These are phyloP conservation scores for Cordyceps pruinosa DNA, from an alignment of 2,329 filamentous ascomycete genomes.

Conservation along the genomic window DNA sequence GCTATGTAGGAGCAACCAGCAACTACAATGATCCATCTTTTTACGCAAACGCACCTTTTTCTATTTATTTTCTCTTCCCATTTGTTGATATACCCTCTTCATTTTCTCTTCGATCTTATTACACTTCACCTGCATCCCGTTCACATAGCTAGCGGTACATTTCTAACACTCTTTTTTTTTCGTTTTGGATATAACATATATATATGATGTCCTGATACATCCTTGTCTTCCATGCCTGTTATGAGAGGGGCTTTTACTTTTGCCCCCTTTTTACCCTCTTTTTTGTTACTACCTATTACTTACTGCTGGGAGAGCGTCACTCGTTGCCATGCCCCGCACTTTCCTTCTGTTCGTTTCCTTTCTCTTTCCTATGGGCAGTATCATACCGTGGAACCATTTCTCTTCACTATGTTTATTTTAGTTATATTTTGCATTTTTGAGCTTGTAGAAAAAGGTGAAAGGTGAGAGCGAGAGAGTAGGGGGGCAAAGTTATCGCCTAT, in stretches of 20 bases:
- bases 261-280: background rate
- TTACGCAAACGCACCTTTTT: background rate
- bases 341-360: slow-evolving; percentile 16
- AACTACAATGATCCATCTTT: background rate
- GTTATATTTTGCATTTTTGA: background rate
- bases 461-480: background rate
- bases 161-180: background rate
- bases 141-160: background rate
- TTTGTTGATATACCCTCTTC: slow-evolving; percentile 12
- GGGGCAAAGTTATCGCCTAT: too few relatives aligned
- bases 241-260: background rate
- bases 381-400: slow-evolving; percentile 13
- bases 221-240: background rate
- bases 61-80: background rate
- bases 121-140: background rate
- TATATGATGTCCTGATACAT: background rate
- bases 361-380: slow-evolving; percentile 12
- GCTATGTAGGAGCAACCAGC: background rate
- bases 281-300: background rate
- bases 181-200: background rate
- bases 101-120: background rate
- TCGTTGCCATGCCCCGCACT: background rate
- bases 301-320: background rate
- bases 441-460: background rate
- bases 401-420: slow-evolving; percentile 13